Evolutionary conservation across 306 rosid genomes (phyloP).

Genomic region (Herpetospermum pedunculosum): DNA sequence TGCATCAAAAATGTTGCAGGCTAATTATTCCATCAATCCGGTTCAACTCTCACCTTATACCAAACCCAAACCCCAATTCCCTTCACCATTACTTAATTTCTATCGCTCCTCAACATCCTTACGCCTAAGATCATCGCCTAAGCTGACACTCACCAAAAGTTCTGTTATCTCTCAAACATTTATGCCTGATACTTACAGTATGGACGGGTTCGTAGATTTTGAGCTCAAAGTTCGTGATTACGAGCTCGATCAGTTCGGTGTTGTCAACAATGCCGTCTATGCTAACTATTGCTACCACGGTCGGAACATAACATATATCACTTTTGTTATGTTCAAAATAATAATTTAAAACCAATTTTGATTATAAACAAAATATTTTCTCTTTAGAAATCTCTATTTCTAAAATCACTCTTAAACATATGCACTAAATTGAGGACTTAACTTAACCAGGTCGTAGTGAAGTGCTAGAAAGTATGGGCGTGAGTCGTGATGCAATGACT

Average conservation of each 20-base stretch:
- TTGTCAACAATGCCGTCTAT: slow-evolving; percentile 78
- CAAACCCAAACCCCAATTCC: not conserved
- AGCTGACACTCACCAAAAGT: too few species aligned
- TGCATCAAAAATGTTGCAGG: slow-evolving; percentile 18
- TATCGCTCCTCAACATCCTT: too few species aligned
- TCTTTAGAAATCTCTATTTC: too few species aligned
- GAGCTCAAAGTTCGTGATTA: slow-evolving; percentile 76
- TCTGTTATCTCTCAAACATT: too few species aligned
- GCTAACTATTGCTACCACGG: slow-evolving; percentile 84
- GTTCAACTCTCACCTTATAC: not conserved
- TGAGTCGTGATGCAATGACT: slow-evolving; percentile 48
- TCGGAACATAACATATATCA: too few species aligned
- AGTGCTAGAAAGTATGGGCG: slow-evolving; percentile 41
- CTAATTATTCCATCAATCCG: slow-evolving; percentile 18
- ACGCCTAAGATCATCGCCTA: too few species aligned
- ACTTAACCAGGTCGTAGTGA: slow-evolving; percentile 53
- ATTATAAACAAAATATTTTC: too few species aligned
- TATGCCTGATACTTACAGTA: too few species aligned
- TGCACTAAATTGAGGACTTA: not conserved
- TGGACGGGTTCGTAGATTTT: slow-evolving; percentile 45
- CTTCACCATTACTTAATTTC: slow-evolving; percentile 9
- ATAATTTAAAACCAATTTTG: too few species aligned
- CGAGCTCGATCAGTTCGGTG: slow-evolving; percentile 84
- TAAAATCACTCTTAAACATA: too few species aligned
- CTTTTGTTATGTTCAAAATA: too few species aligned